These are phyloP conservation scores for Thuja plicata DNA, from an alignment of 83 land plant genomes.

Conservation along the genomic window DNA sequence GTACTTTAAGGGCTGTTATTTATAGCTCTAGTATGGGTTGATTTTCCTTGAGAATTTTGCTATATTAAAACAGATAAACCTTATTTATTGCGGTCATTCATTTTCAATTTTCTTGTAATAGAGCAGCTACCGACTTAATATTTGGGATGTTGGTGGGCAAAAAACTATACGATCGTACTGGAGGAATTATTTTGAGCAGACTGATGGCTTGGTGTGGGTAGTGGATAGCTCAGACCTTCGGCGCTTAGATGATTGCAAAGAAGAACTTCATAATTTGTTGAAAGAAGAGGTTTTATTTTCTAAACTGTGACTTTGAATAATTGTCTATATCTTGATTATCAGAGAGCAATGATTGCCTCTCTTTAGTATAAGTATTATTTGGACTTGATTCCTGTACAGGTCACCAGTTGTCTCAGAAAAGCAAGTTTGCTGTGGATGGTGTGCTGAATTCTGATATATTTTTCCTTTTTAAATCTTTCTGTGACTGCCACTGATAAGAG, in stretches of 20 bases:
- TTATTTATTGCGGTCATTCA: neutral
- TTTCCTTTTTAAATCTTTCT: neutral
- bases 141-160: constrained; percentile 99
- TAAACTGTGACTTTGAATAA: neutral
- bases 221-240: constrained; percentile 96
- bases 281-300: constrained; percentile 79
- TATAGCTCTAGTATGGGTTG: neutral
- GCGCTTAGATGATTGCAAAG: constrained; percentile 83
- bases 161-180: constrained; percentile 92
- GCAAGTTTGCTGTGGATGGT: neutral
- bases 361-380: neutral
- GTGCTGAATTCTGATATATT: neutral
- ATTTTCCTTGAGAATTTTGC: neutral
- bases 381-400: neutral
- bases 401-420: neutral
- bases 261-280: constrained; percentile 86
- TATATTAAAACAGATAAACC: neutral
- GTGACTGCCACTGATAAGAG: neutral
- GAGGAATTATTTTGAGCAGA: constrained; percentile 97
- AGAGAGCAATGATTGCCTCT: neutral
- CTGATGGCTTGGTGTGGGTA: constrained; percentile 98
- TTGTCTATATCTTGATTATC: neutral
- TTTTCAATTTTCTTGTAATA: constrained; percentile 4
- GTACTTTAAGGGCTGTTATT: neutral
- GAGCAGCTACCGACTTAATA: constrained; percentile 74